phyloP scores from a whole-genome alignment of 2,329 filamentous ascomycete species.

The Hypomyces rosellus region DNA sequence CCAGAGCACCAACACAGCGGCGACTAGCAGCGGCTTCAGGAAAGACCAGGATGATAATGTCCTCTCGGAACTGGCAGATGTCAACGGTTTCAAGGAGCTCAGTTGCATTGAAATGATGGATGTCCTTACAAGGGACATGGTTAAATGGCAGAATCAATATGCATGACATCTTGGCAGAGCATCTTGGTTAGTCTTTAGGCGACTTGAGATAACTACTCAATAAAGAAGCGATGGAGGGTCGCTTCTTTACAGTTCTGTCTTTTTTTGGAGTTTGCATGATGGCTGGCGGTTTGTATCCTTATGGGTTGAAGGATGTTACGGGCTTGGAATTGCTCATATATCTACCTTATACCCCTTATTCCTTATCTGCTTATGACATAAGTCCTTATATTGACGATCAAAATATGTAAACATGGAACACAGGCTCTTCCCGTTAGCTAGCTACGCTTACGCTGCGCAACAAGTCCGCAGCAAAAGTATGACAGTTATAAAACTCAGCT shows the following conservation, averaged over 20 bases:
- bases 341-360: conserved; percentile 1
- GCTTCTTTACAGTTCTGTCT: too few species aligned
- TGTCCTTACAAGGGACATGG: conserved; percentile 67
- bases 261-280: too few species aligned
- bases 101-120: conserved; percentile 89
- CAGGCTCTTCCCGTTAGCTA: not conserved
- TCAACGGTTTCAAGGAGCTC: conserved; percentile 64
- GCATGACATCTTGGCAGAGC: not conserved
- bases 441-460: too few species aligned
- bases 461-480: too few species aligned
- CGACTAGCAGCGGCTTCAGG: conserved; percentile 13
- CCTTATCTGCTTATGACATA: not conserved
- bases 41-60: conserved; percentile 12
- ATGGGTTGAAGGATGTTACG: too few species aligned
- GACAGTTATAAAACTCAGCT: too few species aligned
- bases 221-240: too few species aligned
- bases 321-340: conserved; percentile 3
- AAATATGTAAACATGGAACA: not conserved
- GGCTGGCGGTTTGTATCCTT: too few species aligned
- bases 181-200: conserved; percentile 2
- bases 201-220: too few species aligned
- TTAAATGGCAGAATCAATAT: conserved; percentile 79
- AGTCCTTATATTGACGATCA: too few species aligned
- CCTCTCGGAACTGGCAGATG: conserved; percentile 16
- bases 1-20: conserved; percentile 17